phyloP scores from a whole-genome alignment of 2,329 filamentous ascomycete genomes.

The Diaporthe amygdali region DNA sequence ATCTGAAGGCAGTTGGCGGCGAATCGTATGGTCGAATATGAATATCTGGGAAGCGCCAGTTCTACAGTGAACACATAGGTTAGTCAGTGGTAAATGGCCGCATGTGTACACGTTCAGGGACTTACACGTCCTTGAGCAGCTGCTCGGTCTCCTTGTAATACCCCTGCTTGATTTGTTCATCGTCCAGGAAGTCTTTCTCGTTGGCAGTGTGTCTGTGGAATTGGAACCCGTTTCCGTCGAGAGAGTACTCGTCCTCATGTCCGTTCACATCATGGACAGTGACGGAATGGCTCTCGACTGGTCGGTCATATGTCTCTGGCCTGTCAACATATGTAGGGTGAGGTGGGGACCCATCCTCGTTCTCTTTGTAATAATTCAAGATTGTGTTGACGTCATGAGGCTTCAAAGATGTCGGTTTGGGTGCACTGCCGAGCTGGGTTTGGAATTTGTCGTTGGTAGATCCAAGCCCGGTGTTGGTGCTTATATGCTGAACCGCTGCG shows the following conservation, averaged over 20 bases:
- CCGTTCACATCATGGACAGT: slow-evolving; percentile 61
- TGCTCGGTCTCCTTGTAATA: slow-evolving; percentile 1
- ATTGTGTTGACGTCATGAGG: slow-evolving; percentile 4
- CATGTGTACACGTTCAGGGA: background rate
- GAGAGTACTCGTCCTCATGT: slow-evolving; percentile 68
- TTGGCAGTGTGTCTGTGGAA: slow-evolving; percentile 54
- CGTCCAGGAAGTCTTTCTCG: slow-evolving; percentile 61
- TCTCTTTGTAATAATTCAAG: background rate
- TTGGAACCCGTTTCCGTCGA: slow-evolving; percentile 61
- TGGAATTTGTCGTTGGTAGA: background rate
- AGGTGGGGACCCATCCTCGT: background rate
- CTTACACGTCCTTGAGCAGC: slow-evolving; percentile 8
- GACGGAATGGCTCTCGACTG: slow-evolving; percentile 33
- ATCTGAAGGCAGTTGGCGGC: slow-evolving; percentile 60
- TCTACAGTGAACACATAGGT: slow-evolving; percentile 45
- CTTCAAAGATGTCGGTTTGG: background rate
- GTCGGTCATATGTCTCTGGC: background rate
- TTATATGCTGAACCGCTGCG: background rate
- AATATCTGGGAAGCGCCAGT: slow-evolving; percentile 3
- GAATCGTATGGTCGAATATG: slow-evolving; percentile 50
- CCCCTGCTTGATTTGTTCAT: slow-evolving; percentile 28
- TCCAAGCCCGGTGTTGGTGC: background rate
- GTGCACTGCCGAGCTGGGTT: background rate
- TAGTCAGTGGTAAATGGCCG: background rate
- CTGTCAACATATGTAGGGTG: background rate